Base-by-base conservation (phyloP, 176 grass and related monocot genomes). In the Paspalum vaginatum region DNA sequence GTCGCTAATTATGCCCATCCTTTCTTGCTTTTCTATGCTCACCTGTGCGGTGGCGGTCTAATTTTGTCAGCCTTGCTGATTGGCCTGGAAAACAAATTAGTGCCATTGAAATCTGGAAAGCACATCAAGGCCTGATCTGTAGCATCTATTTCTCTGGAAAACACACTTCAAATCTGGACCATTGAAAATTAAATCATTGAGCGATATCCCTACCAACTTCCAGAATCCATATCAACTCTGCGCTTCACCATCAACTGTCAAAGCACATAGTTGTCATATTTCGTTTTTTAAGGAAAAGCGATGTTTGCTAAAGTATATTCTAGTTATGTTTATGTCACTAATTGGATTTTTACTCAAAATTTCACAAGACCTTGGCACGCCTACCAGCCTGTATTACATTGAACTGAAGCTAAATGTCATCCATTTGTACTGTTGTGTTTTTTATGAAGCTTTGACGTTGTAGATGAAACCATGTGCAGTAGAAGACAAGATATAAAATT, bases 1-100 rank as follows among this genome's bases (percentile, higher is more conserved):
- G 48, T 71, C 58, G n/a, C 56, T 77, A 72, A 72, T 81, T 65
- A 56, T 77, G 77, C 27, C 26, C 27, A 8, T 72, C 57, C 48
- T 81, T 85, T 62, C 26, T 49, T 71, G 41, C 48, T 51, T 81
- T 84, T 85, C 63, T 76, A 21, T 58, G 64, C 81, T 61, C 63
- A 63, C 45, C 56, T 55, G 39, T 53, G 65, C 13, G 39, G 43
- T 38, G 53, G 24, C 65, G 39, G 72, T 50, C 77, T 77, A 65
- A 51, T 49, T 76, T 40, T 65, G 60, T 26, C 49, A 85, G 50
- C 9, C 64, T 16, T 2, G 65, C 65, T 72, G 21, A 76, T 77
- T 85, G 65, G 41, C 25, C 49, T 7, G 17, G 7, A 76, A 66
- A 70, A 38, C 12, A 65, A 89, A 81, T 72, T 63, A 75, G 61